These are phyloP conservation scores for Colletotrichum zoysiae DNA, from an alignment of 2,329 filamentous ascomycete species.

Conservation along the genomic window DNA sequence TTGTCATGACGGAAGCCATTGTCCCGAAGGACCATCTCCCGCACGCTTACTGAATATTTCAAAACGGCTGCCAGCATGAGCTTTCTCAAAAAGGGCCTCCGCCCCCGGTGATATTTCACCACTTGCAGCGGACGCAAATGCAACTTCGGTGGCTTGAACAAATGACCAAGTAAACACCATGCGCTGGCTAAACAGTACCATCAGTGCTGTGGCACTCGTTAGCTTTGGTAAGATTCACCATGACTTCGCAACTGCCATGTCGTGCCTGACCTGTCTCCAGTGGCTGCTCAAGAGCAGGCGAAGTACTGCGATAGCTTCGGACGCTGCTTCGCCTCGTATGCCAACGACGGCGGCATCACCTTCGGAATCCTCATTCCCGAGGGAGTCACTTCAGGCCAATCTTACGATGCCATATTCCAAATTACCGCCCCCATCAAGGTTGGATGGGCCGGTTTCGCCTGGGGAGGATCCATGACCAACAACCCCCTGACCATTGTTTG, in stretches of 20 bases:
- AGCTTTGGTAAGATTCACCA: conserved; percentile 28
- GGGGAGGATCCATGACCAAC: conserved; percentile 60
- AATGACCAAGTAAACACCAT: conserved; percentile 23
- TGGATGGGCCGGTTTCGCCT: conserved; percentile 60
- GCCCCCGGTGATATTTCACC: background rate
- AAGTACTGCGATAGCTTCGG: conserved; percentile 44
- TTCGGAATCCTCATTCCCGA: conserved; percentile 55
- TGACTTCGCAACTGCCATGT: too few relatives aligned
- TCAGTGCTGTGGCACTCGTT: conserved; percentile 33
- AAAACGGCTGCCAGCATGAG: background rate
- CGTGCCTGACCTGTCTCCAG: background rate
- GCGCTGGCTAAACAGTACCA: conserved; percentile 27
- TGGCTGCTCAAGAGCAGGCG: conserved; percentile 25
- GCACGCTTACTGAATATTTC: background rate
- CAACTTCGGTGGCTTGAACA: background rate
- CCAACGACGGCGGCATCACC: conserved; percentile 46
- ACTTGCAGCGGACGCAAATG: background rate
- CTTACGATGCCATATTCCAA: conserved; percentile 58
- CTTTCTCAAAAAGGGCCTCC: background rate
- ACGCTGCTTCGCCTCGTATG: conserved; percentile 45
- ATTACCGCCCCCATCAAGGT: conserved; percentile 55
- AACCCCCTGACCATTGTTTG: conserved; percentile 58
- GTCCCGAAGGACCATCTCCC: background rate
- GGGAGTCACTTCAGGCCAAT: conserved; percentile 43
- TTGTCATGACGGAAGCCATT: background rate